Evolutionary conservation across 208 protist species (phyloP).

Genomic region (Hexamita inflata): DNA sequence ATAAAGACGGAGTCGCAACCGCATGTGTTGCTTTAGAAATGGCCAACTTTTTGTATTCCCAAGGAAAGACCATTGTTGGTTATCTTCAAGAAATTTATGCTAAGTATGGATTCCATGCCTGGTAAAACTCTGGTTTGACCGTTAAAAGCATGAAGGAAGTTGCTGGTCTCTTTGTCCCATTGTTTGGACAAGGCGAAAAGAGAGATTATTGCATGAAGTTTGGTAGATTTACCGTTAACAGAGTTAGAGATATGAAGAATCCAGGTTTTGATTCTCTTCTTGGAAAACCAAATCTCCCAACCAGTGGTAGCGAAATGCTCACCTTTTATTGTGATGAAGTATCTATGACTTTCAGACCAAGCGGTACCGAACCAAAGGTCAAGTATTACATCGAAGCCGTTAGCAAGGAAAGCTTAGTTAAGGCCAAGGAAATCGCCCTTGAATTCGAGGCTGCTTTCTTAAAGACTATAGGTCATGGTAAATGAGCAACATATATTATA

Average conservation of each 20-base stretch:
- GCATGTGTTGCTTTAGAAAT: slow-evolving; percentile 69
- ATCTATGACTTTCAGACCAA: slow-evolving; percentile 69
- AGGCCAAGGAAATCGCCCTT: not conserved
- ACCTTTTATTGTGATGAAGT: slow-evolving; percentile 76
- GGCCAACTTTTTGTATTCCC: slow-evolving; percentile 51
- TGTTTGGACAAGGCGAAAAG: not conserved
- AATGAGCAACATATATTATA: too few species aligned
- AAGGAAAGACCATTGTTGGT: not conserved
- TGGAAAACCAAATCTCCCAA: not conserved
- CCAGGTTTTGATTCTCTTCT: slow-evolving; percentile 35
- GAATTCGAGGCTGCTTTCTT: not conserved
- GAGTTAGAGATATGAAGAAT: slow-evolving; percentile 36
- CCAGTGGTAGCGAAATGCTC: slow-evolving; percentile 65
- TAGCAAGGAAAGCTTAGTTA: not conserved
- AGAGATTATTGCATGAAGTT: not conserved
- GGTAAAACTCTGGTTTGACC: not conserved
- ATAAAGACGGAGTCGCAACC: slow-evolving; percentile 89
- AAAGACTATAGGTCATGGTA: too few species aligned
- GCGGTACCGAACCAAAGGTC: slow-evolving; percentile 92
- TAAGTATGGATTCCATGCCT: slow-evolving; percentile 7
- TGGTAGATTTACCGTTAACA: slow-evolving; percentile 1
- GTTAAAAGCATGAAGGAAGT: not conserved
- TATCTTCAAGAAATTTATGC: slow-evolving; percentile 3
- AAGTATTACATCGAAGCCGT: slow-evolving; percentile 63
- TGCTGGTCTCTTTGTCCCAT: not conserved